phyloP scores from a whole-genome alignment of 2,329 filamentous ascomycete species.

The Alternaria gansuensis region DNA sequence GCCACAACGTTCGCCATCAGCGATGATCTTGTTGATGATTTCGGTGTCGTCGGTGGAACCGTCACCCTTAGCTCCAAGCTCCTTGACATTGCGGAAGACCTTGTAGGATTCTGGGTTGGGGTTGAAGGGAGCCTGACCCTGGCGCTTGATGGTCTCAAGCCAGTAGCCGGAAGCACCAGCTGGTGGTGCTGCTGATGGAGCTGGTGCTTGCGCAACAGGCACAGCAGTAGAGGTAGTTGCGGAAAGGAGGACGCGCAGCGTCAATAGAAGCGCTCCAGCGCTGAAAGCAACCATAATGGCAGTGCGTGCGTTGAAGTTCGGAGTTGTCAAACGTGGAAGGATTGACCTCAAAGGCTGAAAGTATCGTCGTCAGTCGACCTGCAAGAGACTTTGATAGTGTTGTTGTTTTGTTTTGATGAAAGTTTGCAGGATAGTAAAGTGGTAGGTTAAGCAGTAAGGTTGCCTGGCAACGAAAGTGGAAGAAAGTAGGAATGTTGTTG shows the following conservation, averaged over 20 bases:
- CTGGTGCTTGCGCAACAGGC: constrained; percentile 40
- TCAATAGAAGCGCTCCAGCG: constrained; percentile 50
- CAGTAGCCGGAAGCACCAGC: constrained; percentile 66
- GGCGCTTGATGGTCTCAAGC: constrained; percentile 73
- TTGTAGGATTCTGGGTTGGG: constrained; percentile 66
- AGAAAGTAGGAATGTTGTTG: constrained; percentile 26
- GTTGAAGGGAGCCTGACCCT: constrained; percentile 73
- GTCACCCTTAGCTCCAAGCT: constrained; percentile 61
- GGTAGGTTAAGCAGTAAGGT: constrained; percentile 22
- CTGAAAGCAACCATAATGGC: constrained; percentile 52
- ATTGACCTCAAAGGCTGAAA: constrained; percentile 35
- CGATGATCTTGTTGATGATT: constrained; percentile 86
- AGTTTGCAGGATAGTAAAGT: constrained; percentile 23
- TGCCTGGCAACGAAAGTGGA: constrained; percentile 34
- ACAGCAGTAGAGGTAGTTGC: constrained; percentile 41
- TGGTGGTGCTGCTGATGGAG: constrained; percentile 27
- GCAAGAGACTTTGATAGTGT: constrained; percentile 36
- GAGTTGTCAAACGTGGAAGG: constrained; percentile 23
- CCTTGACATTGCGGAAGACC: constrained; percentile 62
- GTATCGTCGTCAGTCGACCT: constrained; percentile 40
- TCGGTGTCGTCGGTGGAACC: constrained; percentile 81
- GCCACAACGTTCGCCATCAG: constrained; percentile 80
- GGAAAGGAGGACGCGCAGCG: constrained; percentile 50
- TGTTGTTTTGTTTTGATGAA: constrained; percentile 20
- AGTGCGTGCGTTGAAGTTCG: constrained; percentile 31